Base-by-base conservation (phyloP, 2,329 filamentous ascomycete species). In the Mycocentrospora acerina region DNA sequence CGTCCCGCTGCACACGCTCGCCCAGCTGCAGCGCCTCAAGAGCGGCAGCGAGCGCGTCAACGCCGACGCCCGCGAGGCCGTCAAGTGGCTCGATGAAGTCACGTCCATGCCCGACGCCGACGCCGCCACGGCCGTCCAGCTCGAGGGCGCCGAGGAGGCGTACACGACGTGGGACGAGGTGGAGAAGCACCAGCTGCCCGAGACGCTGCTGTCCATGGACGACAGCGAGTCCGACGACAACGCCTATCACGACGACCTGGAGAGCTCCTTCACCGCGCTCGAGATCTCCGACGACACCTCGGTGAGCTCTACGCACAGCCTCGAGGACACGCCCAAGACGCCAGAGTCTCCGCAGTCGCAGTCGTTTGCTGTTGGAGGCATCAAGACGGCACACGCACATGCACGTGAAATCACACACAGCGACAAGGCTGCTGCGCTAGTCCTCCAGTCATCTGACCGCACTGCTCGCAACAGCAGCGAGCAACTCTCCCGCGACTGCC, bases 1-100 rank as follows among this genome's bases (percentile, higher is more conserved):
- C 50, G 72, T 77, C 26, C 74, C 74, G 31, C 69, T 77, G 15
- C 67, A 75, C 54, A 74, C 72, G 32, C 65, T 75, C 37, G 63
- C 70, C 29, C 68, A 72, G 55, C 66, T 75, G 40, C 66, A 71
- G 48, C 67, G 60, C 45, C 63, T 74, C 32, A 72, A 70, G 54
- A 62, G 60, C 24, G 66, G 62, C 38, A 66, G 52, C 36, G 69
- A 68, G 35, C 68, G 69, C 35, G 60, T 71, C 52, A 67, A 68
- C 32, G 58, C 66, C 37, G 72, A 75, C 43, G 70, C 72, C 35
- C 67, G 66, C 44, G 72, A 76, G 46, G 73, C 73, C 29, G 63
- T 76, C 31, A 65, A 70, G 46, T 77, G 74, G 74, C 67, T 77
- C 32, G 74, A 77, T 51, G 69, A 75, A 24, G 70, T 73, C 38